Evolutionary conservation across 169 alveolate genomes (phyloP), one percentile per base, ranked within the genome.

Genomic region (Cystoisospora suis): DNA sequence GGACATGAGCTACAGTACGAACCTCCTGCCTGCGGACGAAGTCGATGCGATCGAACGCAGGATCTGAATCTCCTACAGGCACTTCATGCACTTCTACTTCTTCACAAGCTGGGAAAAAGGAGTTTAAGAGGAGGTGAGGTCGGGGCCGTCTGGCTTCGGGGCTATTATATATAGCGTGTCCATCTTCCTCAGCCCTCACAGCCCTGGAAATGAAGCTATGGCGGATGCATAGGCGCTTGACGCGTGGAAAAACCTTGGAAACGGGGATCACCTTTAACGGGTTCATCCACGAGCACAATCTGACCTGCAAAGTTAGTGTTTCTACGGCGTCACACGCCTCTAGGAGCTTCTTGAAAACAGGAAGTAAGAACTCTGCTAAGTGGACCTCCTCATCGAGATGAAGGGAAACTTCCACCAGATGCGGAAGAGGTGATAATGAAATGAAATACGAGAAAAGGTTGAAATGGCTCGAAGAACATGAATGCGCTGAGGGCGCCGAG

Each of bases 131-230:
- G 7, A 65, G 77, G 20, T 65, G 77, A 12, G 42, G 77, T 1
- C 77, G 77, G 36, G 77, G 77, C 77, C 34, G 77, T 17, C 77
- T n/a, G 45, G 23, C 77, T 49, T 49, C 20, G 42, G 44, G n/a
- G 36, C 77, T 9, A 36, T 3, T 7, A 36, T 29, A 65, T 15
- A n/a, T 65, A 65, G n/a, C n/a, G n/a, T n/a, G n/a, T n/a, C n/a
- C n/a, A n/a, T n/a, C n/a, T n/a, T n/a, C n/a, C n/a, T n/a, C n/a
- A n/a, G n/a, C n/a, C n/a, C n/a, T n/a, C n/a, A n/a, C n/a, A 3
- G 77, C 42, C 7, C 77, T 36, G 5, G 45, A 44, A 2, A 65
- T 36, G 15, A 65, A 65, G 34, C 77, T 65, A 44, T 65, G 77
- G 77, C n/a, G 40, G n/a, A 65, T n/a, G 5, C 77, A 44, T 20